Evolutionary conservation across 441 rosid genomes (phyloP).

Genomic region (Raphanus hybrid): DNA sequence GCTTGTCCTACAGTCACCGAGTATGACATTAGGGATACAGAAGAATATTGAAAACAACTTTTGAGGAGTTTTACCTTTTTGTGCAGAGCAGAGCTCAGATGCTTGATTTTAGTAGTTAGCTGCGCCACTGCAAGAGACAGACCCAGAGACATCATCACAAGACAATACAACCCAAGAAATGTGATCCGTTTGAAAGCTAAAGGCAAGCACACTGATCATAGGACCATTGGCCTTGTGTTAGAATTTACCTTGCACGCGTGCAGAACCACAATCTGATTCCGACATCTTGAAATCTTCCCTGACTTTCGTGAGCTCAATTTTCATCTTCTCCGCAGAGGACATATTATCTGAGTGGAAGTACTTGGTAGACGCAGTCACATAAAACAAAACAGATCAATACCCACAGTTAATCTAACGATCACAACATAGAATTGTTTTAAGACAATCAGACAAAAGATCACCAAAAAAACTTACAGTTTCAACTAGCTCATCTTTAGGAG

Average conservation of each 20-base stretch:
- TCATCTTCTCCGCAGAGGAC: constrained; percentile 83
- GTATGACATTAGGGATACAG: too few species aligned
- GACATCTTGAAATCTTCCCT: constrained; percentile 91
- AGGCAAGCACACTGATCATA: constrained; percentile 4
- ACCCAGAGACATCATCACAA: constrained; percentile 18
- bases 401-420: constrained; percentile 9
- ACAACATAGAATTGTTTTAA: neutral
- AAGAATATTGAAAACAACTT: too few species aligned
- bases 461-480: constrained; percentile 61
- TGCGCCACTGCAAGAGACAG: constrained; percentile 31
- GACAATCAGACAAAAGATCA: constrained; percentile 10
- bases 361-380: constrained; percentile 42
- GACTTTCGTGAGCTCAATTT: constrained; percentile 74
- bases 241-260: constrained; percentile 80
- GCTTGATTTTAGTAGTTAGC: too few species aligned
- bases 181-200: neutral
- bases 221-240: neutral
- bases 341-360: constrained; percentile 89
- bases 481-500: constrained; percentile 75
- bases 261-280: constrained; percentile 92
- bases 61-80: too few species aligned
- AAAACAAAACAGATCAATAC: constrained; percentile 28
- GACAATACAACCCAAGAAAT: constrained; percentile 17
- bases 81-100: too few species aligned
- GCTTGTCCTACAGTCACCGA: too few species aligned